Evolutionary conservation across 2,329 filamentous ascomycete genomes (phyloP).

Genomic region (Exophiala dermatitidis): DNA sequence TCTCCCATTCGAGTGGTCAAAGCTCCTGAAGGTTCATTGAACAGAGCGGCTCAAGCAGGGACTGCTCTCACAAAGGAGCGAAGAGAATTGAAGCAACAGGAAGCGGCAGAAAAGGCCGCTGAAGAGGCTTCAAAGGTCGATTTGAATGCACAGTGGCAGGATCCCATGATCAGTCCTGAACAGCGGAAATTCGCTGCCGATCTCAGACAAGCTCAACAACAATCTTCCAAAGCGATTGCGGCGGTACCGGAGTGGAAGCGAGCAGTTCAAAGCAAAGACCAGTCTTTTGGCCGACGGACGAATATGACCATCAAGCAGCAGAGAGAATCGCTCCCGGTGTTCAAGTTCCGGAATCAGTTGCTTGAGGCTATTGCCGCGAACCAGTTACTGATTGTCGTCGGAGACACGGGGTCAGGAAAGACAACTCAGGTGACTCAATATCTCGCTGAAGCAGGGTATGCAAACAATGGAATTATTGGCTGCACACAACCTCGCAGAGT

Average conservation of each 20-base stretch:
- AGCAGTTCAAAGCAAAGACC: slow-evolving; percentile 69
- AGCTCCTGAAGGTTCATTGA: slow-evolving; percentile 95
- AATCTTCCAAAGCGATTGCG: slow-evolving; percentile 52
- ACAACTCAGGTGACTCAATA: slow-evolving; percentile 97
- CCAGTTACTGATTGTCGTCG: slow-evolving; percentile 90
- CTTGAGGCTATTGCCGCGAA: slow-evolving; percentile 81
- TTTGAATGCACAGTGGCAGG: slow-evolving; percentile 85
- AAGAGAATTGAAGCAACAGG: slow-evolving; percentile 79
- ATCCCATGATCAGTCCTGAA: slow-evolving; percentile 85
- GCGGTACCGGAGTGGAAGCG: slow-evolving; percentile 88
- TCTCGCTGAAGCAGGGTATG: slow-evolving; percentile 90
- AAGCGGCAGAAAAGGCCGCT: slow-evolving; percentile 69
- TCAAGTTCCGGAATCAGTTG: slow-evolving; percentile 75
- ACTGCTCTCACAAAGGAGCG: slow-evolving; percentile 82
- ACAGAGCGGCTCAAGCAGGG: slow-evolving; percentile 90
- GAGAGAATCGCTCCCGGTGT: slow-evolving; percentile 81
- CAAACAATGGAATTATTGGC: slow-evolving; percentile 78
- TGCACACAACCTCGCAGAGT: slow-evolving; percentile 96
- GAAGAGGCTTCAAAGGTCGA: slow-evolving; percentile 72
- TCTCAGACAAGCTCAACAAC: slow-evolving; percentile 59
- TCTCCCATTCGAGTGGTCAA: slow-evolving; percentile 96
- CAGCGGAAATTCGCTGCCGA: slow-evolving; percentile 85
- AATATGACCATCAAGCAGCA: slow-evolving; percentile 92
- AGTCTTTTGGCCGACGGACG: slow-evolving; percentile 77
- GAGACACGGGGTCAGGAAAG: slow-evolving; percentile 94